Base-by-base conservation (phyloP, 352 stramenopile species). In the Peronospora destructor region DNA sequence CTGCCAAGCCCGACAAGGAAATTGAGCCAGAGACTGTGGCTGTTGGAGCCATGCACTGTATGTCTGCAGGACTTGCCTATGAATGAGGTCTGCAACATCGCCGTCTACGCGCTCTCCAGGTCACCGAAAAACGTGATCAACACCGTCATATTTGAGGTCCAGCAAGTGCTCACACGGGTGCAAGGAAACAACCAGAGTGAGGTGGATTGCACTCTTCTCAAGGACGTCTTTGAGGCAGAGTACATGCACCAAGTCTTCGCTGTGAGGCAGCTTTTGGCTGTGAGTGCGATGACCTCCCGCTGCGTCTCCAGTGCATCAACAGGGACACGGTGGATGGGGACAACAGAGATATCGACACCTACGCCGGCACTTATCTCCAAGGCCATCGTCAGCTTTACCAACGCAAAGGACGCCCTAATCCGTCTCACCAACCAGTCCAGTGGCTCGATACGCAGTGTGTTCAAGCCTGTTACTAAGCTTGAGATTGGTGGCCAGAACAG, bases 401-500 rank as follows among this genome's bases (percentile, higher is more conserved):
- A 92, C 61, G 59, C 42, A 48, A 85, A 87, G 45, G 79, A 90
- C 37, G 77, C 77, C 12, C 76, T 75, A 0, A 70, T 92, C 43
- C 80, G 80, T 4, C 76, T 92, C 29, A 72, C 73, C 3, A 92
- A 92, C 59, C 82, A 91, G 58, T 85, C 75, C 14, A 79, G 64
- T 8, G 82, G 82, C n/a, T 74, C 79, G 47, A 81, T 61, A n/a
- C 74, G 77, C 43, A 84, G 56, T 2, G 76, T 98, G 25, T 98
- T 99, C 69, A 93, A 96, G 38, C 83, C 79, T 1, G 94, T 99
- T 72, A 93, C 91, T 61, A 98, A 98, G 68, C 73, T 99, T 30
- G 97, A 95, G 45, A 99, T 99, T 67, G 97, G 96, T 33, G 97
- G 97, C 52, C 84, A 99, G 26, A 94, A 98, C 73, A 90, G 94